A percentile compares a stretch with the other conserved stretches of the same genome.
phyloP scores from a whole-genome alignment of 306 rosid species.

The Medicago arabica region DNA sequence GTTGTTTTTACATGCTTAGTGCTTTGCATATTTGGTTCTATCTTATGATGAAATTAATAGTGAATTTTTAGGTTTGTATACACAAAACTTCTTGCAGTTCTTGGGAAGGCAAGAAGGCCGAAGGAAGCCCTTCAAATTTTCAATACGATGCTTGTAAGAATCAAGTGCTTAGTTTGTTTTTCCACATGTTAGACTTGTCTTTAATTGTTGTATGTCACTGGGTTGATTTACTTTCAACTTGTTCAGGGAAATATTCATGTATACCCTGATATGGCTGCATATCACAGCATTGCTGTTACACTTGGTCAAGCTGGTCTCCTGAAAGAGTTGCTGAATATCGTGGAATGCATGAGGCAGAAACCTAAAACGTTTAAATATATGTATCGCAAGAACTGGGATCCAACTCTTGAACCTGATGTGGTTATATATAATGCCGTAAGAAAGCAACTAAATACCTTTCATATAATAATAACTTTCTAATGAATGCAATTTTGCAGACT shows the following conservation, averaged over 20 bases:
- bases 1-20: slow-evolving; percentile 26
- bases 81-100: slow-evolving; percentile 87
- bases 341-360: slow-evolving; percentile 83
- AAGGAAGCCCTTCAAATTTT: slow-evolving; percentile 82
- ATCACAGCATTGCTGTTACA: slow-evolving; percentile 90
- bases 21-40: slow-evolving; percentile 24
- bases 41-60: slow-evolving; percentile 27
- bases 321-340: slow-evolving; percentile 71
- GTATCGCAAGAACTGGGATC: slow-evolving; percentile 74
- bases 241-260: slow-evolving; percentile 69
- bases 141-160: slow-evolving; percentile 77
- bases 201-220: slow-evolving; percentile 35
- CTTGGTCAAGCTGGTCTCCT: slow-evolving; percentile 91
- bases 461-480: slow-evolving; percentile 23
- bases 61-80: slow-evolving; percentile 79
- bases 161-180: slow-evolving; percentile 47
- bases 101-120: slow-evolving; percentile 84
- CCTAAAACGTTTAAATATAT: slow-evolving; percentile 55
- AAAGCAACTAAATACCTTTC: slow-evolving; percentile 33
- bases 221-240: slow-evolving; percentile 45
- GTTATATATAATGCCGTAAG: slow-evolving; percentile 93
- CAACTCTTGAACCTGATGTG: slow-evolving; percentile 77
- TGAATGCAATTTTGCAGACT: slow-evolving; percentile 33
- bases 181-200: slow-evolving; percentile 16
- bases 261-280: slow-evolving; percentile 94